A percentile compares a stretch with the other conserved stretches of the same genome.
Conservation (phyloP, 768 basidiomycete genomes). For the Chalciporus pseudorubinellus region DNA sequence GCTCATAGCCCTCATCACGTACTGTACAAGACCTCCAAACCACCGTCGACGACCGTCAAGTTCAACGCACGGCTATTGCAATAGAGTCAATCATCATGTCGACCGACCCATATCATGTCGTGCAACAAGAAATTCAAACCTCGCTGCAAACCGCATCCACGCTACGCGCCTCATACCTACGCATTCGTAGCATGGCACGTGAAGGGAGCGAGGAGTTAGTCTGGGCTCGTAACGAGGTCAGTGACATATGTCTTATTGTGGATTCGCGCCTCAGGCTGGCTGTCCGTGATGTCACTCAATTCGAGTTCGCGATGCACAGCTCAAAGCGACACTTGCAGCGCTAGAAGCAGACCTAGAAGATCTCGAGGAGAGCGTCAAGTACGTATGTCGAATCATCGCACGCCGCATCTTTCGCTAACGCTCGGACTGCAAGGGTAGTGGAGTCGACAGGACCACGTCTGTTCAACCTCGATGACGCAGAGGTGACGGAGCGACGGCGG, state of each 20-base stretch:
- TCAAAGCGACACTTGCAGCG: constrained; percentile 72
- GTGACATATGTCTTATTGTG: background rate
- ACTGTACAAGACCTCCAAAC: constrained; percentile 29
- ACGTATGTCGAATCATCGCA: constrained; percentile 20
- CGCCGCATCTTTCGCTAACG: background rate
- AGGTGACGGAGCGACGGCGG: constrained; percentile 70
- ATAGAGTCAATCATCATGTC: constrained; percentile 44
- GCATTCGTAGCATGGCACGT: constrained; percentile 72
- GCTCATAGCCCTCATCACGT: too few species aligned
- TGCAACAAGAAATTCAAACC: constrained; percentile 77
- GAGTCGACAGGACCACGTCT: constrained; percentile 80
- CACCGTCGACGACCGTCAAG: background rate
- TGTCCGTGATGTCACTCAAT: background rate
- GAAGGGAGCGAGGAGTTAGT: constrained; percentile 77
- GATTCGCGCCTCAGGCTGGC: too few species aligned
- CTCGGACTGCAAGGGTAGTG: constrained; percentile 59
- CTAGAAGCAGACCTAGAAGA: constrained; percentile 89
- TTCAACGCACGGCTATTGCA: background rate
- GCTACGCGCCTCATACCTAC: constrained; percentile 70
- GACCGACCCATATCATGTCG: constrained; percentile 83
- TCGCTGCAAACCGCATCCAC: constrained; percentile 71
- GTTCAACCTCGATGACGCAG: constrained; percentile 78
- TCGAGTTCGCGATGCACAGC: constrained; percentile 37
- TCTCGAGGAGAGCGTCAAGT: constrained; percentile 93
- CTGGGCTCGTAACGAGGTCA: constrained; percentile 78